Evolutionary conservation across 371 early-diverging fungal species (phyloP).

Genomic region (Capniomyces stellatus): DNA sequence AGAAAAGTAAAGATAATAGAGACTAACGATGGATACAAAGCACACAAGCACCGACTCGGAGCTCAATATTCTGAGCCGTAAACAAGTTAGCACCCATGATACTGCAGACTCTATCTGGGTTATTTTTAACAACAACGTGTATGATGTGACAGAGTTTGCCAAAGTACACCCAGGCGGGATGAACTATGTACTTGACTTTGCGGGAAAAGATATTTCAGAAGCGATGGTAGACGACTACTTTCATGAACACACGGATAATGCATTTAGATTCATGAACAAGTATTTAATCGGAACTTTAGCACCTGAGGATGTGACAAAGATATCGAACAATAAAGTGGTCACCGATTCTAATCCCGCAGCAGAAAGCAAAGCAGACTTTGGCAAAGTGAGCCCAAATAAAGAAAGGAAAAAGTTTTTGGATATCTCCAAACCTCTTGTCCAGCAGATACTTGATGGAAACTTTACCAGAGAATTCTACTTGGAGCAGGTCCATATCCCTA

Average conservation of each 20-base stretch:
- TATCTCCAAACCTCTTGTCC: slow-evolving; percentile 53
- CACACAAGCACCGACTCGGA: no score
- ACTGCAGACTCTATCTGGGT: slow-evolving; percentile 47
- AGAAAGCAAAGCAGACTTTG: no score
- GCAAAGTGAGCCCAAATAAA: no score
- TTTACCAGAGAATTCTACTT: slow-evolving; percentile 66
- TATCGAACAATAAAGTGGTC: slow-evolving; percentile 55
- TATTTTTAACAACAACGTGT: slow-evolving; percentile 49
- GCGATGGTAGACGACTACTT: slow-evolving; percentile 56
- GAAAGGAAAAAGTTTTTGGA: slow-evolving; percentile 60
- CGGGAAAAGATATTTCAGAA: slow-evolving; percentile 43
- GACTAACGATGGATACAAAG: no score
- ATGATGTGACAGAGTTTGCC: slow-evolving; percentile 70
- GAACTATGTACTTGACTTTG: slow-evolving; percentile 50
- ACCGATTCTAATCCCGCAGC: no score
- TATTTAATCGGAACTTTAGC: neutral
- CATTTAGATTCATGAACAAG: slow-evolving; percentile 38
- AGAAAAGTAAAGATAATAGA: no score
- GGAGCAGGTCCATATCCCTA: slow-evolving; percentile 75
- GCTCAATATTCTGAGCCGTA: no score
- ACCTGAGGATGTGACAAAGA: slow-evolving; percentile 34
- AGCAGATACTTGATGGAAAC: slow-evolving; percentile 48
- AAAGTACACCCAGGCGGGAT: slow-evolving; percentile 66
- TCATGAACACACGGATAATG: no score
- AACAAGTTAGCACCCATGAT: slow-evolving; percentile 48